Evolutionary conservation across 306 rosid species (phyloP), one percentile per base, ranked within the genome.

Genomic region (Cucumis melo): DNA sequence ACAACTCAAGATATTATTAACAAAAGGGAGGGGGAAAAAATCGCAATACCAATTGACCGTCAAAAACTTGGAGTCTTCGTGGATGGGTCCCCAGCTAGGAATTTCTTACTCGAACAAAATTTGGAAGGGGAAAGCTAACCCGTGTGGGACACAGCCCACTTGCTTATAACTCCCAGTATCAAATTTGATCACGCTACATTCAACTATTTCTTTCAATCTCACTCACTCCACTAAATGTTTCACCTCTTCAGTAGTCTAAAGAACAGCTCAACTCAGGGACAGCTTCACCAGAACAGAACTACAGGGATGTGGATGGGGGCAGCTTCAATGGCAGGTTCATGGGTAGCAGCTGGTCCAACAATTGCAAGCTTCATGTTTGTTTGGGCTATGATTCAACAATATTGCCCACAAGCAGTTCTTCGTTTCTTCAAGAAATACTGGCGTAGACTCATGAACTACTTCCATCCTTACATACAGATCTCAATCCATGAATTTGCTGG

Each of bases 311-410:
- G 76, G 76, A 2, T 12, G 11, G 73, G 73, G 1, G 41, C 76
- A 8, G 58, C 60, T 24, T 72, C 76, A 6, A 72, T 48, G 76
- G 76, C 59, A 12, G 41, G 24, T 19, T 27, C 42, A 1, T 91
- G 90, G 92, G 65, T 95, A 57, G 87, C 89, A 41, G 82, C 87
- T 87, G 98, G 98, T 10, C 90, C 98, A 56, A 86, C 89, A 76
- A 23, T 93, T 62, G 97, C 98, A 0, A 89, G 90, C 80, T 89
- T 88, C 83, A 91, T 93, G 98, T 93, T 93, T 66, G 9, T 87
- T 48, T 89, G 89, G 90, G 96, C 98, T n/a, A 86, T 93, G 82
- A 73, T 91, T 63, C 84, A 85, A 29, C 98, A 93, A n/a, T 93
- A 91, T 76, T 93, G 95, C 78, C 98, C 98, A 0, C 87, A 87